Conservation (phyloP, 202 grass and related monocot species). For the Panicum virgatum region DNA sequence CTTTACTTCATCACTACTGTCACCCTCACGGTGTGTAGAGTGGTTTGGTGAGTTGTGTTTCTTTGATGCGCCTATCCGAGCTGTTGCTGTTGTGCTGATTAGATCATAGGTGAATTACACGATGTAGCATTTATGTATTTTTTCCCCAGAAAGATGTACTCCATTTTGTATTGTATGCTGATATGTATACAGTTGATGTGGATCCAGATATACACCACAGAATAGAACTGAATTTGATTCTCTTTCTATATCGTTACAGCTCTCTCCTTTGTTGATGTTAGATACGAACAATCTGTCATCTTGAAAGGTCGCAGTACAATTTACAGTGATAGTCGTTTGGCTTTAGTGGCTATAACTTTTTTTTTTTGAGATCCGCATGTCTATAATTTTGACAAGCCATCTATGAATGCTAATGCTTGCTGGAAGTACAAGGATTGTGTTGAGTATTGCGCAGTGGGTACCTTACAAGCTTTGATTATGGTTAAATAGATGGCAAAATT, state of each 20-base stretch:
- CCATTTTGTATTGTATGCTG: not conserved
- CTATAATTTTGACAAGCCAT: too few species aligned
- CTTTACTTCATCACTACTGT: not conserved
- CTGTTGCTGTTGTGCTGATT: not conserved
- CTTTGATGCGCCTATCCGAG: constrained; percentile 1
- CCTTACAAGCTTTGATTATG: too few species aligned
- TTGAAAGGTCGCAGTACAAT: too few species aligned
- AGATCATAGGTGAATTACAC: not conserved
- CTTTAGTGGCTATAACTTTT: too few species aligned
- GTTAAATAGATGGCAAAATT: too few species aligned
- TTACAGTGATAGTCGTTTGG: too few species aligned
- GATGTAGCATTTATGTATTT: constrained; percentile 12
- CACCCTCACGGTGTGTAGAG: constrained; percentile 4
- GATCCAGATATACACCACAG: not conserved
- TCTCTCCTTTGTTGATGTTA: not conserved
- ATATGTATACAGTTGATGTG: not conserved
- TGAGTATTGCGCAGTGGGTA: too few species aligned
- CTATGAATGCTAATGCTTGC: too few species aligned
- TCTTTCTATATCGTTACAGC: not conserved
- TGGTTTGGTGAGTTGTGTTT: constrained; percentile 18
- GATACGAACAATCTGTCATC: not conserved
- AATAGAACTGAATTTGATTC: not conserved
- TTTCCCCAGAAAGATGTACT: too few species aligned
- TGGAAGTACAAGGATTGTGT: too few species aligned
- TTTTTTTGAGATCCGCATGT: too few species aligned